Conservation (phyloP, 2,329 filamentous ascomycete species). For the Claviceps monticola region DNA sequence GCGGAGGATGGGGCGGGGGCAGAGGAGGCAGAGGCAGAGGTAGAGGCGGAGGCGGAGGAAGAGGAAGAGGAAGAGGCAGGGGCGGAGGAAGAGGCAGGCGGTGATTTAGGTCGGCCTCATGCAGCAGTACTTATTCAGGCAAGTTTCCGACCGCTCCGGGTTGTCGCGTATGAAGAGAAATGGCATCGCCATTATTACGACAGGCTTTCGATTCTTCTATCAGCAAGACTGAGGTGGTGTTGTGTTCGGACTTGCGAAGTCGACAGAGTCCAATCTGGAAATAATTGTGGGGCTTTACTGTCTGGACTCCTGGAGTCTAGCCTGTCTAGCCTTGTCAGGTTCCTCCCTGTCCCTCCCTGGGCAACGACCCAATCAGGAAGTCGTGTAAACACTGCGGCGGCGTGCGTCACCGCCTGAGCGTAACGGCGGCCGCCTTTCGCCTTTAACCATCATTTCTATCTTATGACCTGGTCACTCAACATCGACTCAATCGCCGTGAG, state of each 20-base stretch:
- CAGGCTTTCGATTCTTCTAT: too few relatives aligned
- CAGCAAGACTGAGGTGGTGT: too few relatives aligned
- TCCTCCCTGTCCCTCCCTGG: not conserved
- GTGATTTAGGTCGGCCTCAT: not conserved
- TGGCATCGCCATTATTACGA: too few relatives aligned
- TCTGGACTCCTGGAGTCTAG: too few relatives aligned
- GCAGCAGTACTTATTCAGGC: not conserved
- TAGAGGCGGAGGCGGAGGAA: not conserved
- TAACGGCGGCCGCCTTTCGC: not conserved
- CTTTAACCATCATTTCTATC: constrained; percentile 1
- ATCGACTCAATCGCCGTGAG: not conserved
- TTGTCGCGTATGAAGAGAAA: too few relatives aligned
- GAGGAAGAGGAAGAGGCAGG: not conserved
- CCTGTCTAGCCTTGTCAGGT: too few relatives aligned
- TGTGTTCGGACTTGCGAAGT: too few relatives aligned
- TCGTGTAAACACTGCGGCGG: constrained; percentile 5
- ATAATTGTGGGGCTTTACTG: too few relatives aligned
- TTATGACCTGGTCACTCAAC: not conserved
- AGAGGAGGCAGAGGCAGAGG: constrained; percentile 2
- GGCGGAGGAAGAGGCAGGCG: not conserved
- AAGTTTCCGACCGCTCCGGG: too few relatives aligned
- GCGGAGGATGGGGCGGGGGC: not conserved
- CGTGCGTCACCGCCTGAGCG: constrained; percentile 2
- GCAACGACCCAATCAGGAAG: constrained; percentile 8
- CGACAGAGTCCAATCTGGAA: too few relatives aligned